Evolutionary conservation across 2,329 filamentous ascomycete genomes (phyloP), one percentile per base, ranked within the genome.

Genomic region (Cladosporium velox): DNA sequence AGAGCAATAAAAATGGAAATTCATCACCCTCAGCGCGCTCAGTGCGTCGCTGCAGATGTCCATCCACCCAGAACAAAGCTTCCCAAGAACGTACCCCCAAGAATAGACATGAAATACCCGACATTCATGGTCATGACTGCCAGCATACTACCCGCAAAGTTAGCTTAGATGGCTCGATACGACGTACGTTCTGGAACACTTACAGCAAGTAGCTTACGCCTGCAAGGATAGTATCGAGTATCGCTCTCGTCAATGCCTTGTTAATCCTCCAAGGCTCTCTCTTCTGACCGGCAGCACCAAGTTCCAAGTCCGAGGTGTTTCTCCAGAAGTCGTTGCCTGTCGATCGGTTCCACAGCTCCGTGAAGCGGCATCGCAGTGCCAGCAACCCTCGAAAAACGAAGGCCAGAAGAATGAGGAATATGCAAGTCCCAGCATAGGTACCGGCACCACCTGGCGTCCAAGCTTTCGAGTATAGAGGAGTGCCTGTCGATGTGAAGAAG

Each of bases 81-180:
- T n/a, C 93, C 93, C 21, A 95, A 73, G 74, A 97, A 97, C 1
- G 89, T 86, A 15, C 90, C 89, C 8, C 82, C 88, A 8, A 95
- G 82, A 14, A 93, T 84, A 0, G 90, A 91, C 66, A 91, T 78
- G 76, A 93, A 93, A 76, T 94, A 94, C 12, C 91, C 91, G 15
- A 93, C 85, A 72, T 94, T 94, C 84, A 91, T 88, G 2, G 91
- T 92, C 91, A 94, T 96, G 73, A 95, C 90, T 11, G 90, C 91
- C 79, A 96, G 80, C 92, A 96, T 96, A 60, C 92, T 96, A 71
- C 11, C 35, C 21, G 18, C 34, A 1, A 1, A 1, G 77, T 67
- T 51, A 69, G 66, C 41, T 15, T 18, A 21, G 7, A 2, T 21
- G 18, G 6, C 41, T 11, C 1, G 24, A 44, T 44, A 44, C 41